Conservation (phyloP, 192 early-diverging fungal species). For the Backusella sp. region DNA sequence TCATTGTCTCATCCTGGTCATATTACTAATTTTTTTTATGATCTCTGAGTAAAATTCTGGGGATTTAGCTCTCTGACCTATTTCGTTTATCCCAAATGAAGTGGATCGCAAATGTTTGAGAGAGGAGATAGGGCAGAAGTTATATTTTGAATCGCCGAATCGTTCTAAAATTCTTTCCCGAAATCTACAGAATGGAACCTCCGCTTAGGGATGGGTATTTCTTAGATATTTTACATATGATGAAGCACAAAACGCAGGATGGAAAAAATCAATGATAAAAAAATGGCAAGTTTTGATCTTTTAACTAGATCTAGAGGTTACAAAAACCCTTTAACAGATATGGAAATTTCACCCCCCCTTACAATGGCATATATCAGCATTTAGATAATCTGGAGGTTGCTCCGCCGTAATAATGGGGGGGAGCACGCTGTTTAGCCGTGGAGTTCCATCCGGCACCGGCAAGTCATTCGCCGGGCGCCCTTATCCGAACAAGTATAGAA, state of each 20-base stretch:
- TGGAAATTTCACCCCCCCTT: not conserved
- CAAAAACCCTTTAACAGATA: not conserved
- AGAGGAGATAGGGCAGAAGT: slow-evolving; percentile 1
- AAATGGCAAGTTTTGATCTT: not conserved
- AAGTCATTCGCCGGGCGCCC: slow-evolving; percentile 5
- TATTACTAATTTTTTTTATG: not conserved
- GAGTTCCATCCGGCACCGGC: not conserved
- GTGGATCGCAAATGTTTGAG: slow-evolving; percentile 10
- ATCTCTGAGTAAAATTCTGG: not conserved
- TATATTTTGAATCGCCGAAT: slow-evolving; percentile 11
- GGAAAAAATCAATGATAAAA: not conserved
- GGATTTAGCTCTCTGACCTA: not conserved
- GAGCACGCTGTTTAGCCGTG: not conserved
- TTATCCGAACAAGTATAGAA: not conserved
- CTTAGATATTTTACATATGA: not conserved
- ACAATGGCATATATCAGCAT: not conserved
- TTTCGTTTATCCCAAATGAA: not conserved
- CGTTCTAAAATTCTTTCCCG: slow-evolving; percentile 7
- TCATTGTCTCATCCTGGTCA: not conserved
- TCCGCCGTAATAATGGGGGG: slow-evolving; percentile 6
- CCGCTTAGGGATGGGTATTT: slow-evolving; percentile 1
- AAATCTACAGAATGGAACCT: slow-evolving; percentile 10
- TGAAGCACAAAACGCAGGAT: not conserved
- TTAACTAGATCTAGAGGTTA: not conserved
- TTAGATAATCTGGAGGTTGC: slow-evolving; percentile 4